Percentiles rank a stretch among this genome's conserved stretches.
phyloP scores from a whole-genome alignment of 2,329 filamentous ascomycete species.

The Metarhizium robertsii region DNA sequence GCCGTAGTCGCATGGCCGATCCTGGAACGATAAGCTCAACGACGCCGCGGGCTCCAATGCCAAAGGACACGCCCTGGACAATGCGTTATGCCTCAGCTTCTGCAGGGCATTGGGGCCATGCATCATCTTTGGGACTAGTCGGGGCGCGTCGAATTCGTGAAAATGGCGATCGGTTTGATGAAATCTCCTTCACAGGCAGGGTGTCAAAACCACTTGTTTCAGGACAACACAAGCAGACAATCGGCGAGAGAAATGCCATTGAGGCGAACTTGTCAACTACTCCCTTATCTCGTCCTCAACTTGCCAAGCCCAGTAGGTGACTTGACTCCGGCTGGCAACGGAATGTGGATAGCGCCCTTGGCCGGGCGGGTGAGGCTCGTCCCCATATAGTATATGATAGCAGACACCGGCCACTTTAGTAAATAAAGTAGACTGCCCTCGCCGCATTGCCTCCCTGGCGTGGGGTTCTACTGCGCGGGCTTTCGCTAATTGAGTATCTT shows the following conservation, averaged over 20 bases:
- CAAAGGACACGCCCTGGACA: neutral
- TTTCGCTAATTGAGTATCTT: too few species aligned
- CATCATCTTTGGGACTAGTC: neutral
- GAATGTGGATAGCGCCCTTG: neutral
- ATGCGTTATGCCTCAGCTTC: neutral
- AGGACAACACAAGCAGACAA: neutral
- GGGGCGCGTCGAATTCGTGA: neutral
- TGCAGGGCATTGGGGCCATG: neutral
- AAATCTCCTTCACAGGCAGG: neutral
- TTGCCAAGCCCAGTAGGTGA: neutral
- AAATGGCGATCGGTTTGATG: neutral
- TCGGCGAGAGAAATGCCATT: neutral
- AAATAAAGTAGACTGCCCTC: too few species aligned
- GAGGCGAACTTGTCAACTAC: neutral
- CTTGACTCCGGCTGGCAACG: neutral
- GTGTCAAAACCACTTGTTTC: neutral
- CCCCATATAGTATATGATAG: too few species aligned
- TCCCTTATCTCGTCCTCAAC: neutral
- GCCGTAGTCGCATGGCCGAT: neutral
- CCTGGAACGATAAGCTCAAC: conserved; percentile 9
- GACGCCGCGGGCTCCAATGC: conserved; percentile 14
- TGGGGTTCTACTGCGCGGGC: too few species aligned
- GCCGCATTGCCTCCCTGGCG: too few species aligned
- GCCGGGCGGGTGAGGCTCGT: neutral
- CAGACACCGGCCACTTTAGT: too few species aligned